A percentile compares a stretch with the other conserved stretches of the same genome.
These are phyloP conservation scores for Chloris gayana DNA, from an alignment of 176 grass and related monocot genomes.

Conservation along the genomic window DNA sequence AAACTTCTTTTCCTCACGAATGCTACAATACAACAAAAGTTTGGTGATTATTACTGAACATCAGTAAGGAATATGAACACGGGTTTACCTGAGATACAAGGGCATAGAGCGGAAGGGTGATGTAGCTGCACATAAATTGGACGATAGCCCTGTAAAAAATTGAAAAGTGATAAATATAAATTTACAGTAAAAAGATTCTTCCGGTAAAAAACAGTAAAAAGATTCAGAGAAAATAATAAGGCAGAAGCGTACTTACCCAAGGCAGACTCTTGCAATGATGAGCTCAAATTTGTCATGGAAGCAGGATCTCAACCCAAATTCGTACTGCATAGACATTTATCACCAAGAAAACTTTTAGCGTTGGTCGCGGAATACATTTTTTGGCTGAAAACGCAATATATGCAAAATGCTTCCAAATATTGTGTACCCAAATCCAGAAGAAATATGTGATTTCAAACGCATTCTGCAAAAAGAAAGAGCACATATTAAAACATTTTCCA, in stretches of 20 bases:
- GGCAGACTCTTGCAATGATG: constrained; percentile 70
- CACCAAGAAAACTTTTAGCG: not conserved
- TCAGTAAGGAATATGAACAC: not conserved
- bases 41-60: constrained; percentile 9
- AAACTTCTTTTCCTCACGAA: not conserved
- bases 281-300: constrained; percentile 58
- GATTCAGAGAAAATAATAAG: not conserved
- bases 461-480: constrained; percentile 59
- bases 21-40: not conserved
- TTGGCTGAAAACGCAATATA: not conserved
- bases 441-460: constrained; percentile 86
- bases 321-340: constrained; percentile 57
- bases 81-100: constrained; percentile 84
- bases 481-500: constrained; percentile 20
- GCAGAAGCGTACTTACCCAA: constrained; percentile 49
- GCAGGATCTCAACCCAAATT: constrained; percentile 72
- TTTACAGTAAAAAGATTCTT: not conserved
- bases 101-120: constrained; percentile 89
- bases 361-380: not conserved
- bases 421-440: constrained; percentile 83
- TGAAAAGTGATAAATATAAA: not conserved
- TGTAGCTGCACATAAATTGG: constrained; percentile 81
- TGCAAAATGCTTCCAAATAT: not conserved
- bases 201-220: too few species aligned
- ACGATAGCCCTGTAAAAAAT: constrained; percentile 56